Conservation (phyloP, 2,329 filamentous ascomycete species). For the Sporothrix humicola region DNA sequence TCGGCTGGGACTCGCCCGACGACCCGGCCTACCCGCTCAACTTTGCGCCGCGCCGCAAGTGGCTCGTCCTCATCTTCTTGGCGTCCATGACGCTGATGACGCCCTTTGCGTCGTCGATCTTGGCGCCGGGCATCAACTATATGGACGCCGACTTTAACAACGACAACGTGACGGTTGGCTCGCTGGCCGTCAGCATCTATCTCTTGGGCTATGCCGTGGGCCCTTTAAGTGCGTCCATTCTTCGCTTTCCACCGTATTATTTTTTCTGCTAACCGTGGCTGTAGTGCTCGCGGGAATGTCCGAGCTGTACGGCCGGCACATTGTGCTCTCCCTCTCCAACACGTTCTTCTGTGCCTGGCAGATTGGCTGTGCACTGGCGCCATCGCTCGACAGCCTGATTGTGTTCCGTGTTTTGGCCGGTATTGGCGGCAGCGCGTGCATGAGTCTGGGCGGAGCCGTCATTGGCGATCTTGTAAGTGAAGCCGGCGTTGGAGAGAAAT, state of each 20-base stretch:
- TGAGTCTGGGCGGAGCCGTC: conserved; percentile 37
- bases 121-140: conserved; percentile 55
- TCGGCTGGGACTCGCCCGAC: conserved; percentile 65
- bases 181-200: conserved; percentile 67
- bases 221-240: conserved; percentile 59
- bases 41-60: conserved; percentile 61
- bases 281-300: conserved; percentile 46
- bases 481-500: too few species aligned
- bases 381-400: conserved; percentile 52
- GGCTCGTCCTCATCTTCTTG: conserved; percentile 61
- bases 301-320: conserved; percentile 46
- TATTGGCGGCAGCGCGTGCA: conserved; percentile 36
- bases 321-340: conserved; percentile 77
- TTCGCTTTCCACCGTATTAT: conserved; percentile 58
- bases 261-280: conserved; percentile 28
- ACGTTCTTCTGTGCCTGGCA: conserved; percentile 65
- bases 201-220: conserved; percentile 66
- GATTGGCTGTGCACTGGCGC: conserved; percentile 69
- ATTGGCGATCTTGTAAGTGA: conserved; percentile 35
- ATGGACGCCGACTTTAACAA: conserved; percentile 55
- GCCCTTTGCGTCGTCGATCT: conserved; percentile 68
- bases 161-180: conserved; percentile 50
- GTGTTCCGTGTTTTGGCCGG: conserved; percentile 39
- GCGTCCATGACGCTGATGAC: conserved; percentile 68
- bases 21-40: conserved; percentile 66